Base-by-base conservation (phyloP, 2,329 filamentous ascomycete species). In the Hansfordia pulvinata region DNA sequence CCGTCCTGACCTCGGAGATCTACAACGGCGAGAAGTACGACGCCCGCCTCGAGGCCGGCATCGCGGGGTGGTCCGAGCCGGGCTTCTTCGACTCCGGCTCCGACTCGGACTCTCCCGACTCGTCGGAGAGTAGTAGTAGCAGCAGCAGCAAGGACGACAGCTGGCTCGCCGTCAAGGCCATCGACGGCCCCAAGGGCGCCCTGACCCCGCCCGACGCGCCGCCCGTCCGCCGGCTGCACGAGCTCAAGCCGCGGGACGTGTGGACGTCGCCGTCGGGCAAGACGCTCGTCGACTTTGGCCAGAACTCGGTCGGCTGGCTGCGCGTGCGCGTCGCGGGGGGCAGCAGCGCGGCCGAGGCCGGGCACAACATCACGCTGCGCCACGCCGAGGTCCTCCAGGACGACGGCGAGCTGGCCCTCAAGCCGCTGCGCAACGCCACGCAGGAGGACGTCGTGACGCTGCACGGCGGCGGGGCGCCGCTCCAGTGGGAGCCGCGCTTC, bases 301-400 rank as follows among this genome's bases (percentile, higher is more conserved):
- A 64, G 33, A 64, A 64, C 29, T 36, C 64, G 2, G 60, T 60
- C 2, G 60, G 61, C 3, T 52, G 51, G 37, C 34, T 62, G 4
- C 40, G 39, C 2, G 30, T 47, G 3, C 49, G 36, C 2, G 39
- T 44, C 1, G 39, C 60, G 2, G 35, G 35, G 20, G 57, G 0
- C n/a, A n/a, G n/a, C n/a, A n/a, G n/a, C n/a, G n/a, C n/a, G n/a
- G n/a, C n/a, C n/a, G n/a, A n/a, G n/a, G 38, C 40, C 3, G 58
- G 55, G 1, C 47, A 53, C 3, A 50, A 43, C 7, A 53, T 72
- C 12, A 53, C 46, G 4, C 46, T 74, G 10, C 43, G 41, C 0
- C 67, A 73, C 37, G 60, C 66, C 1, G 69, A 74, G 39, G 66
- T 67, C 8, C 49, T 74, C 4, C 63, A 72, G 30, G 30, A 59